A percentile compares a stretch with the other conserved stretches of the same genome.
These are phyloP conservation scores for Leersia perrieri DNA, from an alignment of 176 grass and related monocot genomes.

Conservation along the genomic window DNA sequence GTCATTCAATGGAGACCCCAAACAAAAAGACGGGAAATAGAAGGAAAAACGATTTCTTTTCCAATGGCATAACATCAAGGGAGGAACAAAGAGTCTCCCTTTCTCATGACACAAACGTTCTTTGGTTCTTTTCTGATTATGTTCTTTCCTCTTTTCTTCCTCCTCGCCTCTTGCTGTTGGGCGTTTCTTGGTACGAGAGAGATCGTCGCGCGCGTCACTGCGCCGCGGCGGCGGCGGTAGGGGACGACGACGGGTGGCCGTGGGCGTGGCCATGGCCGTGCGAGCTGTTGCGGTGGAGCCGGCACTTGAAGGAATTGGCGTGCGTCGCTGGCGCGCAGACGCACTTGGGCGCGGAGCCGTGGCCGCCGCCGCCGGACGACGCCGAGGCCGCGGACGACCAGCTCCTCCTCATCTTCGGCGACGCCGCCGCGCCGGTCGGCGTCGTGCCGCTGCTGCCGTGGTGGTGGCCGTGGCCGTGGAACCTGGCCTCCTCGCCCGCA, in stretches of 20 bases:
- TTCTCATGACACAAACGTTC: background rate
- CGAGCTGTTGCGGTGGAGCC: slow-evolving; percentile 64
- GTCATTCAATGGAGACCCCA: slow-evolving; percentile 3
- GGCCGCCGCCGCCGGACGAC: slow-evolving; percentile 25
- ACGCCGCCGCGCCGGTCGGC: slow-evolving; percentile 43
- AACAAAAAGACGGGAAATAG: background rate
- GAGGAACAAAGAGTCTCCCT: slow-evolving; percentile 39
- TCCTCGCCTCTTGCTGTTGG: background rate
- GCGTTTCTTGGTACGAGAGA: background rate
- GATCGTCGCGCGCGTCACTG: slow-evolving; percentile 38
- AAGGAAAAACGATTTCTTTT: background rate
- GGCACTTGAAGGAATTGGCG: slow-evolving; percentile 86
- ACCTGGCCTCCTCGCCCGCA: slow-evolving; percentile 38
- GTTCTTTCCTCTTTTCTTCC: background rate
- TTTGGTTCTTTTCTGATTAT: background rate
- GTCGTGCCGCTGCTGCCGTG: slow-evolving; percentile 38
- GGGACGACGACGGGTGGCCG: slow-evolving; percentile 18
- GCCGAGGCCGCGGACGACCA: slow-evolving; percentile 39
- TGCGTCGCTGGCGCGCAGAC: slow-evolving; percentile 91
- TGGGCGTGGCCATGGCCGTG: slow-evolving; percentile 34
- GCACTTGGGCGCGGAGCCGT: slow-evolving; percentile 53
- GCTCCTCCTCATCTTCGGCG: slow-evolving; percentile 44
- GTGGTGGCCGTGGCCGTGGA: slow-evolving; percentile 27
- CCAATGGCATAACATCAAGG: background rate
- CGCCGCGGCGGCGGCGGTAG: slow-evolving; percentile 29